Conservation (phyloP, 208 protist species). For the Borovskyia barvae region DNA sequence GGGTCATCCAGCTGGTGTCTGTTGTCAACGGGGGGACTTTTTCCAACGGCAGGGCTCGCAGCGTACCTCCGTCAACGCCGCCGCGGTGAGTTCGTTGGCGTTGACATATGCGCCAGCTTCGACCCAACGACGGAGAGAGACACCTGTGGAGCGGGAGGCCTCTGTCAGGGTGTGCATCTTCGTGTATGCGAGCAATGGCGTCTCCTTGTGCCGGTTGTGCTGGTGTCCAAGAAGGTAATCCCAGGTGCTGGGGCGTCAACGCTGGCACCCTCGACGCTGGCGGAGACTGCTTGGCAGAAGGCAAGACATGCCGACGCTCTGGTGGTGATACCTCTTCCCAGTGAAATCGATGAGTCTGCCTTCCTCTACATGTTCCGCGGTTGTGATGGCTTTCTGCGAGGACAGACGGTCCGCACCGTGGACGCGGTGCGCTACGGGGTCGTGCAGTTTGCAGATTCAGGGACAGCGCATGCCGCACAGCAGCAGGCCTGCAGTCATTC, state of each 20-base stretch:
- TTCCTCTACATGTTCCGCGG: conserved; percentile 31
- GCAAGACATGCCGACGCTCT: conserved; percentile 13
- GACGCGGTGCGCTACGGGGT: conserved; percentile 25
- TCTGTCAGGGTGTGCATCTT: conserved; percentile 16
- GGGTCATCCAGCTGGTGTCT: conserved; percentile 16
- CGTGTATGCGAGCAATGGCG: conserved; percentile 25
- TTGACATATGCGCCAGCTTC: conserved; percentile 17
- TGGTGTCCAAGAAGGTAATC: background rate
- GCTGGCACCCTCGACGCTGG: background rate
- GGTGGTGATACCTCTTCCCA: conserved; percentile 9
- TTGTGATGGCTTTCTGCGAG: conserved; percentile 25
- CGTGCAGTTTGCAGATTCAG: conserved; percentile 18
- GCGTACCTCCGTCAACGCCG: conserved; percentile 17
- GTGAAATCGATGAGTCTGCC: conserved; percentile 22
- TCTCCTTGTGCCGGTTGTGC: conserved; percentile 23
- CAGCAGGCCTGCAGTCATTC: conserved; percentile 14
- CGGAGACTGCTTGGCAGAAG: conserved; percentile 19
- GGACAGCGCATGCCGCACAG: conserved; percentile 8
- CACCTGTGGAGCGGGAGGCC: conserved; percentile 15
- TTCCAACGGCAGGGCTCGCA: conserved; percentile 21
- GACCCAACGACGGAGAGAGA: conserved; percentile 2
- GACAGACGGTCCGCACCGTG: conserved; percentile 23
- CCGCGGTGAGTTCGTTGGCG: conserved; percentile 11
- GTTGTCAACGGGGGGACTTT: conserved; percentile 24
- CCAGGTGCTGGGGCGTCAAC: background rate